A percentile compares a stretch with the other conserved stretches of the same genome.
phyloP scores from a whole-genome alignment of 2,329 filamentous ascomycete species.

The Pseudogymnoascus sp. region DNA sequence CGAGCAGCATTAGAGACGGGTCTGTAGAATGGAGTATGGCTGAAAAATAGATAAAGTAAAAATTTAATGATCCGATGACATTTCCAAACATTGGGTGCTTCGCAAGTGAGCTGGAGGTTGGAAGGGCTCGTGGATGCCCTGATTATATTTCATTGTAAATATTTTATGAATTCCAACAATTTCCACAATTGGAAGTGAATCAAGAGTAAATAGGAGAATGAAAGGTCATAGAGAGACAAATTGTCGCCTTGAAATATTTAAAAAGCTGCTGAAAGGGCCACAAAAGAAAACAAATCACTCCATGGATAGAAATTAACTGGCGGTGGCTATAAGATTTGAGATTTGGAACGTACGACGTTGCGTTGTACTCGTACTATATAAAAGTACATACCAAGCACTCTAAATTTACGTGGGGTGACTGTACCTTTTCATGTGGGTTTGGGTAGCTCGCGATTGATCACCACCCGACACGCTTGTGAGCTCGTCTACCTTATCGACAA shows the following conservation, averaged over 20 bases:
- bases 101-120: neutral
- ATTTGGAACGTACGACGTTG: neutral
- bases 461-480: conserved; percentile 6
- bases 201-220: neutral
- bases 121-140: neutral
- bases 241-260: neutral
- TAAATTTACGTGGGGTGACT: conserved; percentile 5
- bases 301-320: neutral
- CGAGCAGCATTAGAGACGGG: conserved; percentile 1
- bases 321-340: neutral
- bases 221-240: neutral
- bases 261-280: neutral
- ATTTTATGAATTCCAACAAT: neutral
- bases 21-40: conserved; percentile 12
- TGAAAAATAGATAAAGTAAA: conserved; percentile 10
- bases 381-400: neutral
- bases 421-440: conserved; percentile 1
- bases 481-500: conserved; percentile 9
- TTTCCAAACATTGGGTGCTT: neutral
- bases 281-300: neutral
- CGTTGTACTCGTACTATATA: neutral
- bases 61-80: conserved; percentile 1
- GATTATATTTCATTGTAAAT: neutral
- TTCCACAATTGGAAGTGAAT: neutral
- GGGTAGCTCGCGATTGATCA: conserved; percentile 3